Base-by-base conservation (phyloP, 805 yeast genomes). In the Metschnikowia lunata region DNA sequence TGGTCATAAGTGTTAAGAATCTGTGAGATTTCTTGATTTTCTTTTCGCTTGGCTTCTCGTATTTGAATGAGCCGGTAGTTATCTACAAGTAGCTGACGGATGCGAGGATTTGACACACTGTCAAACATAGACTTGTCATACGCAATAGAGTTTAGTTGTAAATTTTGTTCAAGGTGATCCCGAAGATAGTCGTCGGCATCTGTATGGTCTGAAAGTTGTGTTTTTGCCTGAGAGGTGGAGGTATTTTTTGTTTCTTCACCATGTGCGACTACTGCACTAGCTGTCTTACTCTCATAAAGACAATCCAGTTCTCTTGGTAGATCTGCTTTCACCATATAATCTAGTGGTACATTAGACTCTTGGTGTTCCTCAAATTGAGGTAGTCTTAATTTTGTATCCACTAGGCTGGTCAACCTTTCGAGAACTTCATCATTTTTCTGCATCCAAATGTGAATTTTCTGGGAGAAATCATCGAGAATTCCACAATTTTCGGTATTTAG, bases 401-500 rank as follows among this genome's bases (percentile, higher is more conserved):
- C 57, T 9, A 52, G 29, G 5, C 18, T 7, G 13, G 60, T 51
- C 33, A 67, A 42, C 8, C 57, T 47, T 26, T 50, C 56, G 13
- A 67, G 51, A 12, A 52, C 45, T 7, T 27, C 38, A 13, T 59
- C 64, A 48, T 67, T 69, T 37, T 55, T 47, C 14, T 48, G 49
- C 6, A 69, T 50, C 34, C 40, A 30, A 6, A 13, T 11, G 29
- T 44, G n/a, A n/a, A 67, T 48, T 26, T 57, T 52, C 11, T 53
- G 52, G 1, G 65, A 48, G 3, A 62, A 43, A 1, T 49, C 58
- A 1, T 56, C 26, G 12, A 69, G 52, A 4, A 71, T 69, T 37
- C 60, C 58, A 37, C 62, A 56, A 45, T 62, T 66, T 42, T 69
- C 74, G 9, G 64, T 62, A 30, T 59, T 59, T 13, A 62, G 54